Base-by-base conservation (phyloP, 73 alveolate genomes). In the Symbiodinium pilosum region DNA sequence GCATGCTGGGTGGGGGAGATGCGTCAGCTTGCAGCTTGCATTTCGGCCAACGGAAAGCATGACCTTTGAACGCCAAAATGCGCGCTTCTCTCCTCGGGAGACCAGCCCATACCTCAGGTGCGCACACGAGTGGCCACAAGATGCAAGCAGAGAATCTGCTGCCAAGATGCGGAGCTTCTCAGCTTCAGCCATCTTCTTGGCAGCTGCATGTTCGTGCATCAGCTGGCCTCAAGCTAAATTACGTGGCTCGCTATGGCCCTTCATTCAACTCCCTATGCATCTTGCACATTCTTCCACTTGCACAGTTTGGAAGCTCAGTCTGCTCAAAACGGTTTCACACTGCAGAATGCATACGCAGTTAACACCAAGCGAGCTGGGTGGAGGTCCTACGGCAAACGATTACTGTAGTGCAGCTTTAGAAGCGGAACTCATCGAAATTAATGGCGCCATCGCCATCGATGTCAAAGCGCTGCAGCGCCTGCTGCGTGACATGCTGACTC, bases 181-280 rank as follows among this genome's bases (percentile, higher is more conserved):
- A n/a, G 93, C 77, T 43, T 68, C 47, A 16, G 93, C 93, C 54
- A 11, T 42, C 44, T 68, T 64, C 59, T 39, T 32, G 43, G 52
- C 39, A 40, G 93, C 44, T 6, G 93, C 36, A 36, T 86, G 83
- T 44, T 47, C 39, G 73, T 81, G 93, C 93, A 86, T 86, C 83
- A 86, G 59, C 52, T 86, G 43, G 77, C 93, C 93, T 86, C n/a
- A n/a, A n/a, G n/a, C n/a, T n/a, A n/a, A n/a, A n/a, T n/a, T n/a
- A n/a, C n/a, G n/a, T n/a, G n/a, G n/a, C n/a, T n/a, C n/a, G n/a
- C n/a, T n/a, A n/a, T n/a, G n/a, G n/a, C n/a, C n/a, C n/a, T n/a
- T n/a, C n/a, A n/a, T n/a, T n/a, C n/a, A n/a, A n/a, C n/a, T n/a
- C n/a, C n/a, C n/a, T n/a, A n/a, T n/a, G n/a, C n/a, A n/a, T n/a